Conservation (phyloP, 192 early-diverging fungal species). For the Jimgerdemannia lactiflua region DNA sequence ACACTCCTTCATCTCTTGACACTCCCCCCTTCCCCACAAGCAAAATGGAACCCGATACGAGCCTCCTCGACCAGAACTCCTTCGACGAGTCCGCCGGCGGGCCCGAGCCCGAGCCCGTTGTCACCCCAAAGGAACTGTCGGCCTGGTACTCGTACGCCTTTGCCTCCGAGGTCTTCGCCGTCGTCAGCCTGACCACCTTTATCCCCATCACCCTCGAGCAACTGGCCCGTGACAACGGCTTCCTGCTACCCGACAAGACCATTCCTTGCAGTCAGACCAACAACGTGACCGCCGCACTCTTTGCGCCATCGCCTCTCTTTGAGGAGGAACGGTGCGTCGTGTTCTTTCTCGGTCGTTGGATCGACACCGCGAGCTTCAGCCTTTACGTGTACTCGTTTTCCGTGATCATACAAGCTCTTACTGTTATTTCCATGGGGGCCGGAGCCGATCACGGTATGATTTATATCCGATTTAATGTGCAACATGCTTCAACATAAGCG, state of each 20-base stretch:
- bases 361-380: constrained; percentile 1
- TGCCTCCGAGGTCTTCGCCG: not conserved
- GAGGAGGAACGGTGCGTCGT: not conserved
- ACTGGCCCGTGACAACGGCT: not conserved
- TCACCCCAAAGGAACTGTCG: not conserved
- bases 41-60: not conserved
- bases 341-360: not conserved
- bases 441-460: not conserved
- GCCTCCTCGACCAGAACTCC: not conserved
- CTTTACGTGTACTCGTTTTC: not conserved
- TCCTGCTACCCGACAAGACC: not conserved
- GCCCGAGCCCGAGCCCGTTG: not conserved
- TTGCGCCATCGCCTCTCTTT: not conserved
- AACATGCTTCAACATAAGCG: not conserved
- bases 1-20: too few relatives aligned
- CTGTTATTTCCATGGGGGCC: not conserved
- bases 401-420: not conserved
- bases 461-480: not conserved
- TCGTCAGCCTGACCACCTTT: not conserved
- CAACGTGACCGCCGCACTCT: not conserved
- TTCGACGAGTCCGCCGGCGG: too few relatives aligned
- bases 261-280: not conserved
- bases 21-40: too few relatives aligned
- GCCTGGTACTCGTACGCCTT: not conserved
- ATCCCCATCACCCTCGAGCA: not conserved